Conservation (phyloP, 2,329 filamentous ascomycete genomes). For the Plectosphaerella plurivora region DNA sequence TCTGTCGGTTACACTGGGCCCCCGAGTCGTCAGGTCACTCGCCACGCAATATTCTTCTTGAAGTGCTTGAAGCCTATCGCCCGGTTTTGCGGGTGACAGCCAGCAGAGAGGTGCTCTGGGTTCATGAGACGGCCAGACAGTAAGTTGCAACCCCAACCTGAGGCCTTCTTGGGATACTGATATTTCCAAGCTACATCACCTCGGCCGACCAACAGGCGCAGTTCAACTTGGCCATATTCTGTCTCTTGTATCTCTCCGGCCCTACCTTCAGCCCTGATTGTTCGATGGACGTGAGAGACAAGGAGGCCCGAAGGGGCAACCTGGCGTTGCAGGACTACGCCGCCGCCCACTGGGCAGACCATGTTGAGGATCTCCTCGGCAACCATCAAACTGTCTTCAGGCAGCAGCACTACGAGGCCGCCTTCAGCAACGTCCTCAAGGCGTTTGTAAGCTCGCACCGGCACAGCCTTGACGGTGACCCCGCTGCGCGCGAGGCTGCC, state of each 20-base stretch:
- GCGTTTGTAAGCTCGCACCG: slow-evolving; percentile 3
- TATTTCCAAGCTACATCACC: background rate
- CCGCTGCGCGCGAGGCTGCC: background rate
- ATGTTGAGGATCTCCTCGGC: slow-evolving; percentile 19
- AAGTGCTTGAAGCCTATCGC: background rate
- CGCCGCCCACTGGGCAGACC: slow-evolving; percentile 25
- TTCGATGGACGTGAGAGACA: slow-evolving; percentile 5
- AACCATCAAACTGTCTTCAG: slow-evolving; percentile 7
- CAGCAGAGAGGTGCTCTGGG: slow-evolving; percentile 27
- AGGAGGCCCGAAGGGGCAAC: slow-evolving; percentile 16
- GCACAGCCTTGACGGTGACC: background rate
- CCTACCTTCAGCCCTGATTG: slow-evolving; percentile 21
- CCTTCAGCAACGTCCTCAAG: slow-evolving; percentile 5
- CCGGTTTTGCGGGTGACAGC: slow-evolving; percentile 26
- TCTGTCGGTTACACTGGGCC: slow-evolving; percentile 5
- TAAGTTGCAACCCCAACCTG: too few species aligned
- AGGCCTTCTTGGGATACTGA: slow-evolving; percentile 16
- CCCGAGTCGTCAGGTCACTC: background rate
- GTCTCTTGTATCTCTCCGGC: slow-evolving; percentile 27
- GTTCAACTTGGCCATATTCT: slow-evolving; percentile 23
- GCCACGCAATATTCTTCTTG: background rate
- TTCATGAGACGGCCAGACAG: slow-evolving; percentile 27
- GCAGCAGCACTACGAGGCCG: background rate
- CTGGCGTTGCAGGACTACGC: slow-evolving; percentile 35
- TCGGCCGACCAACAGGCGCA: slow-evolving; percentile 14